These are phyloP conservation scores for Saccharomyces hybrid DNA, from an alignment of 1,139 yeast genomes.

Conservation along the genomic window DNA sequence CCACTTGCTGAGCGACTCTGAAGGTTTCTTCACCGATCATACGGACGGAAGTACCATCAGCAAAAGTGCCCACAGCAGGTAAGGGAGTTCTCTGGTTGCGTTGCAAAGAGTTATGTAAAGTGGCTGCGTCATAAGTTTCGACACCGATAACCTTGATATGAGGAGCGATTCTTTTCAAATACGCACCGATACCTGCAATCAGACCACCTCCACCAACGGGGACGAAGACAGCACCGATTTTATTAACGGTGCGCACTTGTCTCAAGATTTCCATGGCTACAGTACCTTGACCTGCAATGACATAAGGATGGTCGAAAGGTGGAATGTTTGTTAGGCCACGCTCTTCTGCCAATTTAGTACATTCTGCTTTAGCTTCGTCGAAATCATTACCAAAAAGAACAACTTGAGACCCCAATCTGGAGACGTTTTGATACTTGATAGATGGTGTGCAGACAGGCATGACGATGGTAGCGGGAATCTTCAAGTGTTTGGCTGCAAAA, in stretches of 20 bases:
- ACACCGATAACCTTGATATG: slow-evolving; percentile 93
- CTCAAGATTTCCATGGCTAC: slow-evolving; percentile 87
- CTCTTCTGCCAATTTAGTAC: slow-evolving; percentile 58
- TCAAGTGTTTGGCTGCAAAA: slow-evolving; percentile 71
- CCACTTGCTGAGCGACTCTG: slow-evolving; percentile 65
- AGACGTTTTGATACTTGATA: slow-evolving; percentile 83
- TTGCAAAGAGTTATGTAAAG: slow-evolving; percentile 67
- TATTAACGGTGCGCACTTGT: slow-evolving; percentile 59
- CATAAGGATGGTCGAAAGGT: slow-evolving; percentile 95
- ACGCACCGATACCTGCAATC: slow-evolving; percentile 83
- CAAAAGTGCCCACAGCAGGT: slow-evolving; percentile 80
- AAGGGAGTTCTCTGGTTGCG: slow-evolving; percentile 48
- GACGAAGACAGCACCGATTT: slow-evolving; percentile 78
- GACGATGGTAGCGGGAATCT: slow-evolving; percentile 90
- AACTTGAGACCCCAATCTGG: slow-evolving; percentile 88
- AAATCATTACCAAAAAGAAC: slow-evolving; percentile 90
- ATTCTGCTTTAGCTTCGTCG: slow-evolving; percentile 86
- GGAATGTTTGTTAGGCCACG: slow-evolving; percentile 84
- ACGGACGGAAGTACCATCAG: slow-evolving; percentile 98
- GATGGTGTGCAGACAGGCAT: slow-evolving; percentile 98
- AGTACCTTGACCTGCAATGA: slow-evolving; percentile 99
- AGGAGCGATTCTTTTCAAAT: slow-evolving; percentile 92
- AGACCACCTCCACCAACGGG: slow-evolving; percentile 98
- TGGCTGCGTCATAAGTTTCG: slow-evolving; percentile 92
- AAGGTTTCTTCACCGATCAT: slow-evolving; percentile 89